A percentile compares a stretch with the other conserved stretches of the same genome.
Evolutionary conservation across 805 yeast species (phyloP).

Genomic region (Starmerella asiatica): DNA sequence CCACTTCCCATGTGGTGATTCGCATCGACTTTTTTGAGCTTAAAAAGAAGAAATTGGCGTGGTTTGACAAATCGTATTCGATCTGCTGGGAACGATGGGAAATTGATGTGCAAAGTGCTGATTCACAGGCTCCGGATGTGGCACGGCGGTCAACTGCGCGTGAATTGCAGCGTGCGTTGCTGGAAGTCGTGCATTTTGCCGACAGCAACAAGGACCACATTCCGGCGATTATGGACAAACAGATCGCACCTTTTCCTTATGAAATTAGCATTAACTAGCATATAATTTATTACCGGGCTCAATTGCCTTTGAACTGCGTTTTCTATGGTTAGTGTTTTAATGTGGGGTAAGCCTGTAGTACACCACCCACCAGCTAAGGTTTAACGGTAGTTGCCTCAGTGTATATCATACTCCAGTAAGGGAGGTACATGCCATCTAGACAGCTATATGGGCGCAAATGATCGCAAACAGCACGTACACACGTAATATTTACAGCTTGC

Average conservation of each 20-base stretch:
- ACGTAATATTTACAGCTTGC: too few relatives aligned
- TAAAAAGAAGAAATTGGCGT: conserved; percentile 35
- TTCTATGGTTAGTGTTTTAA: not conserved
- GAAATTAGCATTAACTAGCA: conserved; percentile 27
- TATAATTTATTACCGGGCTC: not conserved
- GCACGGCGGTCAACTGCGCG: conserved; percentile 17
- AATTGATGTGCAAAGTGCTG: conserved; percentile 30
- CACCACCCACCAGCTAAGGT: too few relatives aligned
- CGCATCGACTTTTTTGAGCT: conserved; percentile 24
- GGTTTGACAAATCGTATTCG: conserved; percentile 42
- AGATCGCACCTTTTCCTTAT: conserved; percentile 52
- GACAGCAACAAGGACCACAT: conserved; percentile 51
- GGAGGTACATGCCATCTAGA: too few relatives aligned
- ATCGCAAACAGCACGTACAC: too few relatives aligned
- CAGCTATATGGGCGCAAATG: too few relatives aligned
- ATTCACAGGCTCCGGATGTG: not conserved
- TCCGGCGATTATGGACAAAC: conserved; percentile 60
- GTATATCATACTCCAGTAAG: too few relatives aligned
- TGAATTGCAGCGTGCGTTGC: conserved; percentile 32
- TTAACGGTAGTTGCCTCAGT: too few relatives aligned
- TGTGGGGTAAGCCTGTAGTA: too few relatives aligned
- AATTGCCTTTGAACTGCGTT: conserved; percentile 4
- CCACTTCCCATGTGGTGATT: conserved; percentile 8
- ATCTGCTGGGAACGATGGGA: conserved; percentile 63
- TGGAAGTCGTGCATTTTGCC: conserved; percentile 38